Conservation (phyloP, 2,329 filamentous ascomycete genomes). For the Pseudocercospora pini-densiflorae region DNA sequence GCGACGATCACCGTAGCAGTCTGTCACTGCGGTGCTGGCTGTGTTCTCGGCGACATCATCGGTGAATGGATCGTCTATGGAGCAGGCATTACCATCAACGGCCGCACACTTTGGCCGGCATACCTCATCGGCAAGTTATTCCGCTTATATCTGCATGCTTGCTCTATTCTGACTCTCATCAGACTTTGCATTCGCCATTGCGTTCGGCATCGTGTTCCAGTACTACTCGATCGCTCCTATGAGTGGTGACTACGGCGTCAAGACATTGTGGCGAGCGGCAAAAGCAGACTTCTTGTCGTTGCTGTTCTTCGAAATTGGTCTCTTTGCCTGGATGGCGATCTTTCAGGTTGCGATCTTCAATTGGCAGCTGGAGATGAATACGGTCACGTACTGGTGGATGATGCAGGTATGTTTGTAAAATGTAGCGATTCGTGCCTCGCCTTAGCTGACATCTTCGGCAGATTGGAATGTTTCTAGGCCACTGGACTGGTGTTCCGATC, state of each 20-base stretch:
- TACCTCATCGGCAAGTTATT: slow-evolving; percentile 19
- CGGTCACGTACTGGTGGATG: slow-evolving; percentile 40
- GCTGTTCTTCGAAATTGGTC: slow-evolving; percentile 38
- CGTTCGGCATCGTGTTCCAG: slow-evolving; percentile 40
- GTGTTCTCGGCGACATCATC: slow-evolving; percentile 40
- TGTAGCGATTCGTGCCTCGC: background rate
- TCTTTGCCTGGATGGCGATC: slow-evolving; percentile 40
- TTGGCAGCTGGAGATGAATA: slow-evolving; percentile 34
- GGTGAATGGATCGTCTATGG: slow-evolving; percentile 43
- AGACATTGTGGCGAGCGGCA: slow-evolving; percentile 32
- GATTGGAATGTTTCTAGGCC: slow-evolving; percentile 37
- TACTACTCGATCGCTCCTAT: slow-evolving; percentile 43
- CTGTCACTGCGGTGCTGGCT: slow-evolving; percentile 41
- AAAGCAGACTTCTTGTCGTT: slow-evolving; percentile 40
- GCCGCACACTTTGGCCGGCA: slow-evolving; percentile 27
- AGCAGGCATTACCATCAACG: slow-evolving; percentile 30
- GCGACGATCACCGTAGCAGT: slow-evolving; percentile 38
- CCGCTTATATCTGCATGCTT: background rate
- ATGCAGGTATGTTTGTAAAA: slow-evolving; percentile 34
- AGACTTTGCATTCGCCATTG: slow-evolving; percentile 38
- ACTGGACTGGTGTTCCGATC: slow-evolving; percentile 37
- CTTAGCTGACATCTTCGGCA: slow-evolving; percentile 10
- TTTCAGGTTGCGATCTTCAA: slow-evolving; percentile 37
- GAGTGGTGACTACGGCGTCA: slow-evolving; percentile 35
- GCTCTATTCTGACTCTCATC: slow-evolving; percentile 1